phyloP scores from a whole-genome alignment of 1,139 yeast species.

The Suhomyces bokatorum region DNA sequence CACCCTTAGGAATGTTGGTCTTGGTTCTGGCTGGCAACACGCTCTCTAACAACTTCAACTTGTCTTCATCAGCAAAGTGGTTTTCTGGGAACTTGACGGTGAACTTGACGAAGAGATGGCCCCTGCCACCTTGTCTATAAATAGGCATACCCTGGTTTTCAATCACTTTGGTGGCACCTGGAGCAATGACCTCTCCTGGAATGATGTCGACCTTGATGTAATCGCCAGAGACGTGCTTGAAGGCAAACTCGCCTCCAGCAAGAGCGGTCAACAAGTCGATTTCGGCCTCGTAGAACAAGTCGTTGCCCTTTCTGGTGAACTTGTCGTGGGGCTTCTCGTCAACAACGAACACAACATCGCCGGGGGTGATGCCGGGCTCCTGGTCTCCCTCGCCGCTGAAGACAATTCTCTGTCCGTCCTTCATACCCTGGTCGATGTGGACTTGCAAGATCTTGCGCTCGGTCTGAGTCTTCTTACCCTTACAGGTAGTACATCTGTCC shows the following conservation, averaged over 20 bases:
- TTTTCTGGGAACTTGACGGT: constrained; percentile 68
- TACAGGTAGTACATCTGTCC: constrained; percentile 86
- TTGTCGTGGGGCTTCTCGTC: constrained; percentile 83
- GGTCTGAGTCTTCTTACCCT: constrained; percentile 81
- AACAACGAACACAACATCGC: constrained; percentile 90
- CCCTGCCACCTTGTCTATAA: constrained; percentile 71
- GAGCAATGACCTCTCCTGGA: constrained; percentile 93
- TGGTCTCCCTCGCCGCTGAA: constrained; percentile 98
- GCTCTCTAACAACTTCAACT: constrained; percentile 61
- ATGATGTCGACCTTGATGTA: constrained; percentile 77
- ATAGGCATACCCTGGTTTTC: constrained; percentile 97
- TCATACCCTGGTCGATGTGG: constrained; percentile 96
- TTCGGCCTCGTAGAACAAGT: constrained; percentile 81
- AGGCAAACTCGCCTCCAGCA: constrained; percentile 90
- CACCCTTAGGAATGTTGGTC: constrained; percentile 58
- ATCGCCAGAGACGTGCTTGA: constrained; percentile 87
- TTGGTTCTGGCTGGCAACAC: constrained; percentile 67
- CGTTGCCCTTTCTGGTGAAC: constrained; percentile 88
- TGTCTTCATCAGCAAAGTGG: constrained; percentile 65
- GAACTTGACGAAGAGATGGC: constrained; percentile 72
- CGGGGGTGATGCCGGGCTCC: constrained; percentile 92
- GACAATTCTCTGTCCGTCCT: constrained; percentile 86
- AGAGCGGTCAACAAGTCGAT: constrained; percentile 90
- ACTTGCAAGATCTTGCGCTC: constrained; percentile 95
- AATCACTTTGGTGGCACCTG: constrained; percentile 77